phyloP scores from a whole-genome alignment of 495 filamentous ascomycete species.

The Articulospora tetracladia region DNA sequence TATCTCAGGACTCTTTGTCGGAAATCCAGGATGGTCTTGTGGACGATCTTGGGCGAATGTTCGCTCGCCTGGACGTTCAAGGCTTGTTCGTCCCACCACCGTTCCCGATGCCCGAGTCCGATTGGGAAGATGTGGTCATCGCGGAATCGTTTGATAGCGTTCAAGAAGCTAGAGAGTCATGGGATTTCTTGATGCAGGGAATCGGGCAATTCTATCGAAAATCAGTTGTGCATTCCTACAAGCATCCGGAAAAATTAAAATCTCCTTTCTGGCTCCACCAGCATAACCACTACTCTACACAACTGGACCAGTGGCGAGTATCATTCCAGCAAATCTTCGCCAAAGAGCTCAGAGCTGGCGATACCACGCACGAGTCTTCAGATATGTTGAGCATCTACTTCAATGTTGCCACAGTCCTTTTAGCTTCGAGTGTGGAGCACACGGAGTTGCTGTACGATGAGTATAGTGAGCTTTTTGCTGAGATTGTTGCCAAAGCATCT shows the following conservation, averaged over 20 bases:
- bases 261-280: constrained; percentile 21
- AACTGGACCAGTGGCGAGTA: constrained; percentile 23
- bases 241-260: constrained; percentile 19
- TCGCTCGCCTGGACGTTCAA: constrained; percentile 25
- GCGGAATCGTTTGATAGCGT: constrained; percentile 22
- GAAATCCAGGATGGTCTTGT: constrained; percentile 26
- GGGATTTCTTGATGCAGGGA: constrained; percentile 24
- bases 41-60: constrained; percentile 26
- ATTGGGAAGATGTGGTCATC: constrained; percentile 22
- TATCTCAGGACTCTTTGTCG: constrained; percentile 26
- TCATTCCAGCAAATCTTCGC: constrained; percentile 19
- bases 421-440: constrained; percentile 24
- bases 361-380: constrained; percentile 9
- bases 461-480: constrained; percentile 19
- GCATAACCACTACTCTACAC: constrained; percentile 24
- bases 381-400: constrained; percentile 26
- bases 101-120: constrained; percentile 24
- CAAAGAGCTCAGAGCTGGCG: constrained; percentile 17
- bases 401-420: constrained; percentile 25
- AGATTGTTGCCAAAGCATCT: constrained; percentile 23
- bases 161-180: constrained; percentile 23
- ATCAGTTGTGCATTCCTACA: constrained; percentile 20
- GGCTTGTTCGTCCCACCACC: constrained; percentile 24
- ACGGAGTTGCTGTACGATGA: constrained; percentile 24
- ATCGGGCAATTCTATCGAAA: constrained; percentile 26